Evolutionary conservation across 371 early-diverging fungal genomes (phyloP).

Genomic region (Rhizopus stolonifer): DNA sequence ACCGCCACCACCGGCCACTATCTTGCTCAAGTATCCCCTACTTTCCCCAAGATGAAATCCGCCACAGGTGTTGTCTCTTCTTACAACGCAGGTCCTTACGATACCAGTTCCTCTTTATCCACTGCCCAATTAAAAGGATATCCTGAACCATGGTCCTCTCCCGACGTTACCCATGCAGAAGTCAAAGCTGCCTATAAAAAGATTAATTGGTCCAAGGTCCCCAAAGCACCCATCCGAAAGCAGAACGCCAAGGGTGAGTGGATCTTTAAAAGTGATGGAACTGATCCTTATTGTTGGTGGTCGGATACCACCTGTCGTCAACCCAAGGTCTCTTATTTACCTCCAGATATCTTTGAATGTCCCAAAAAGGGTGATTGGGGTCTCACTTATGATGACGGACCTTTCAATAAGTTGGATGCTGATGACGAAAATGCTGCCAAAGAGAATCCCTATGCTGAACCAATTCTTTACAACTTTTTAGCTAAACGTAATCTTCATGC

Average conservation of each 20-base stretch:
- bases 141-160: slow-evolving; percentile 35
- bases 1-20: slow-evolving; percentile 2
- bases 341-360: slow-evolving; percentile 24
- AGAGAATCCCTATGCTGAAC: slow-evolving; percentile 34
- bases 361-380: slow-evolving; percentile 32
- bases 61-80: not conserved
- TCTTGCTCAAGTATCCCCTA: slow-evolving; percentile 6
- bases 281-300: slow-evolving; percentile 33
- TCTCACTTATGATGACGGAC: too few species aligned
- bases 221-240: slow-evolving; percentile 28
- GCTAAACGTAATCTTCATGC: slow-evolving; percentile 18
- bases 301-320: slow-evolving; percentile 16
- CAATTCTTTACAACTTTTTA: slow-evolving; percentile 43
- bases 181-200: slow-evolving; percentile 31
- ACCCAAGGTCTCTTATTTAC: slow-evolving; percentile 25
- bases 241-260: slow-evolving; percentile 8
- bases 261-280: slow-evolving; percentile 16
- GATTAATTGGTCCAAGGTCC: slow-evolving; percentile 45
- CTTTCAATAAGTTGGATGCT: slow-evolving; percentile 19
- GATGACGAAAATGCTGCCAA: slow-evolving; percentile 8
- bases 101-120: slow-evolving; percentile 8
- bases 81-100: slow-evolving; percentile 5
- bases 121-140: slow-evolving; percentile 18
- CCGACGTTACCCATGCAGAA: slow-evolving; percentile 33
- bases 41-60: slow-evolving; percentile 5